A percentile compares a stretch with the other conserved stretches of the same genome.
These are phyloP conservation scores for Cadophora malorum DNA, from an alignment of 2,329 filamentous ascomycete genomes.

Conservation along the genomic window DNA sequence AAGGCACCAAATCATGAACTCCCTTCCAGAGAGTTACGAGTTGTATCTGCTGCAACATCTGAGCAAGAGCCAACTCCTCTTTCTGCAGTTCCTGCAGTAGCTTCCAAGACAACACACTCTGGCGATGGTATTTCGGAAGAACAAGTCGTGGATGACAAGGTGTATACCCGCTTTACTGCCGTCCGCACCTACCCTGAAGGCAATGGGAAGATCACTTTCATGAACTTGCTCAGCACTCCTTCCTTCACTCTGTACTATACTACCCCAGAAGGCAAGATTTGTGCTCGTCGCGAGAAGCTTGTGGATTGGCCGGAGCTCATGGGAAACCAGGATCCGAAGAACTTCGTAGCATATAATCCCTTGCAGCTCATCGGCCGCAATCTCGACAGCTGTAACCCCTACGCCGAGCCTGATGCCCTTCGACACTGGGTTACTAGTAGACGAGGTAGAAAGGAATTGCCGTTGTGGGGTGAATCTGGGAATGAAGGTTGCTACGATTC, in stretches of 20 bases:
- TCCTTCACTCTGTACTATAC: constrained; percentile 45
- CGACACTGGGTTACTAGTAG: constrained; percentile 37
- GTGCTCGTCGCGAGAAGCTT: constrained; percentile 40
- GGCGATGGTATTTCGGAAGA: neutral
- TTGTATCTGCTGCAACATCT: neutral
- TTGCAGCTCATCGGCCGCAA: constrained; percentile 6
- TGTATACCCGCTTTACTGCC: constrained; percentile 7
- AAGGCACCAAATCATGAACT: neutral
- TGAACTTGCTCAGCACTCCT: constrained; percentile 34
- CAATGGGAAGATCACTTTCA: neutral
- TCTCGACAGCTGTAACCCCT: neutral
- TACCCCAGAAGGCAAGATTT: constrained; percentile 30
- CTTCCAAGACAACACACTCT: neutral
- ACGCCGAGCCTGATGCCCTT: constrained; percentile 1
- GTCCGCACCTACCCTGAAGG: constrained; percentile 25
- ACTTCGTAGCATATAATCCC: constrained; percentile 29
- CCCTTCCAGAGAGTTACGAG: neutral
- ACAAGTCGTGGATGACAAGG: neutral
- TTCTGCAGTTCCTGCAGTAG: neutral
- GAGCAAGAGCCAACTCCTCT: neutral
- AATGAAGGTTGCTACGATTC: constrained; percentile 55
- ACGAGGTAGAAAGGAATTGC: constrained; percentile 41
- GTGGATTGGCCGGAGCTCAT: constrained; percentile 43
- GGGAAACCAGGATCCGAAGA: neutral
- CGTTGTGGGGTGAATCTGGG: neutral